Percentiles rank a stretch among this genome's conserved stretches.
Conservation (phyloP, 768 basidiomycete genomes). For the Phylloporus arenicola region DNA sequence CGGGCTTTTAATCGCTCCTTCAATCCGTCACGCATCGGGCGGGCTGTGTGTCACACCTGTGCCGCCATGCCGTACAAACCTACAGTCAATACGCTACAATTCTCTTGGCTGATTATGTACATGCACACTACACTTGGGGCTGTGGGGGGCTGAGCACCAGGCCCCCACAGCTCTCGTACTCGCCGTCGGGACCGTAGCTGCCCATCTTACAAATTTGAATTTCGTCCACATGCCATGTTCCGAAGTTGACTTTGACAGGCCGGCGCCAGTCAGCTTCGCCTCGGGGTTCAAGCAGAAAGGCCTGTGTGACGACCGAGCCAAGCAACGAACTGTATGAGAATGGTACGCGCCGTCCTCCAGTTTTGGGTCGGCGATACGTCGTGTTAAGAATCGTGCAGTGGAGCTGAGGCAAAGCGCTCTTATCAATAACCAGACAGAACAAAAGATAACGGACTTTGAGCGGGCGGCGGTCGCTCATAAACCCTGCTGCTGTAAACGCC, state of each 20-base stretch:
- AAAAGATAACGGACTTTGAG: conserved; percentile 38
- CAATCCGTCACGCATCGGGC: conserved; percentile 19
- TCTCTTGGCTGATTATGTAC: background rate
- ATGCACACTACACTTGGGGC: background rate
- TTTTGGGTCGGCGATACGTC: conserved; percentile 36
- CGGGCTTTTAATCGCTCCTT: conserved; percentile 34
- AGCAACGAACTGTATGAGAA: conserved; percentile 40
- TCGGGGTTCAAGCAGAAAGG: conserved; percentile 1
- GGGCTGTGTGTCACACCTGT: conserved; percentile 28
- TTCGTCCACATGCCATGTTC: conserved; percentile 48
- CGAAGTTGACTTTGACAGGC: conserved; percentile 41
- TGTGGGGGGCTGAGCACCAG: background rate
- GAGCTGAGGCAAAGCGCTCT: conserved; percentile 26
- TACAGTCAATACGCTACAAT: background rate
- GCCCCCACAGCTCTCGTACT: conserved; percentile 47
- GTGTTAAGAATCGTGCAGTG: conserved; percentile 52
- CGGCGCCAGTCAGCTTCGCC: conserved; percentile 8
- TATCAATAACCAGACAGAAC: background rate
- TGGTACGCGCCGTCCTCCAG: conserved; percentile 28
- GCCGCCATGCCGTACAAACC: conserved; percentile 21
- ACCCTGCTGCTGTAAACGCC: conserved; percentile 38
- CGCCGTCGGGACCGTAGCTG: conserved; percentile 55
- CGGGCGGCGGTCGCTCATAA: conserved; percentile 43
- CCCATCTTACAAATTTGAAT: conserved; percentile 71
- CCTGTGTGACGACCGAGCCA: conserved; percentile 20